Evolutionary conservation across 2,329 filamentous ascomycete species (phyloP).

Genomic region (Tolypocladium sp.): DNA sequence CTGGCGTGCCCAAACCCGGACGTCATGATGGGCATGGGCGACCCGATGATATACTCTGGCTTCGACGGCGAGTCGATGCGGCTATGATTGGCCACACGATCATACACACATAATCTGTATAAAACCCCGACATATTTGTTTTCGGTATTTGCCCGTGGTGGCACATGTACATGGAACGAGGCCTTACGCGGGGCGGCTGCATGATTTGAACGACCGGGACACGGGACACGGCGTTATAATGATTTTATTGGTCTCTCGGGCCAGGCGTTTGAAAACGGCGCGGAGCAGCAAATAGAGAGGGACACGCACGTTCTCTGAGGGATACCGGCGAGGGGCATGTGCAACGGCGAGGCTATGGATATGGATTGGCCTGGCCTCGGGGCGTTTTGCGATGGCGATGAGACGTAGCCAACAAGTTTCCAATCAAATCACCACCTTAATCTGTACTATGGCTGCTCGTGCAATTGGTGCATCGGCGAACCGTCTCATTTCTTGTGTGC

Average conservation of each 20-base stretch:
- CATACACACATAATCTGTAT: background rate
- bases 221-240: background rate
- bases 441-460: background rate
- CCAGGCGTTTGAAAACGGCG: background rate
- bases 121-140: background rate
- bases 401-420: background rate
- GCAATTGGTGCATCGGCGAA: too few relatives aligned
- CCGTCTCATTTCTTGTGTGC: too few relatives aligned
- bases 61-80: constrained; percentile 37
- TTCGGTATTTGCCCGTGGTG: background rate
- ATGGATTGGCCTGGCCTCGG: background rate
- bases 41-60: constrained; percentile 49
- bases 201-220: background rate
- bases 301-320: background rate
- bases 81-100: constrained; percentile 16
- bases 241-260: background rate
- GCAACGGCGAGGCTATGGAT: background rate
- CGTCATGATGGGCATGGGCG: constrained; percentile 47
- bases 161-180: background rate
- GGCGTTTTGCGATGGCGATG: background rate
- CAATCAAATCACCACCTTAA: background rate
- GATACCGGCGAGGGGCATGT: background rate
- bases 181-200: background rate
- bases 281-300: background rate
- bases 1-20: constrained; percentile 42